A percentile compares a stretch with the other conserved stretches of the same genome.
Evolutionary conservation across 352 stramenopile genomes (phyloP).

Genomic region (Phytophthora capsici): DNA sequence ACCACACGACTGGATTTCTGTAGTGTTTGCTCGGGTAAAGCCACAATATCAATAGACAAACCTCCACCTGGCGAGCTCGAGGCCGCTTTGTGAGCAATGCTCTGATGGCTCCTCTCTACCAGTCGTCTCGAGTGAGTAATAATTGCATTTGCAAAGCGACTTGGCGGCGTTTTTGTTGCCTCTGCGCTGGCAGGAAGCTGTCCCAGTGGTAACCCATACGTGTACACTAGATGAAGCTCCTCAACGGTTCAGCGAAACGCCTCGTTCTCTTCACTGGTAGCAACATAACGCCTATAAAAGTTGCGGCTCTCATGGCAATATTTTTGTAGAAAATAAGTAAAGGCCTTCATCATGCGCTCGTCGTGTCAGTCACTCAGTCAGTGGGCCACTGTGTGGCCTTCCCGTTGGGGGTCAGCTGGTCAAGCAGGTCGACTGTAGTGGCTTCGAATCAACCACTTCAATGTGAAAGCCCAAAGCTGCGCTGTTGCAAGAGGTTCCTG

Average conservation of each 20-base stretch:
- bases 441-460: not conserved
- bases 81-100: slow-evolving; percentile 15
- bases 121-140: slow-evolving; percentile 6
- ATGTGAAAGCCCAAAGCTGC: too few relatives aligned
- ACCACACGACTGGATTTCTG: too few relatives aligned
- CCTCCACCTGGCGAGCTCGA: slow-evolving; percentile 2
- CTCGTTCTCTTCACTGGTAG: not conserved
- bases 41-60: slow-evolving; percentile 1
- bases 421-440: not conserved
- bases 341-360: slow-evolving; percentile 6
- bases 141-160: not conserved
- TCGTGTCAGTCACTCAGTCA: slow-evolving; percentile 7
- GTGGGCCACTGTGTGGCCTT: too few relatives aligned
- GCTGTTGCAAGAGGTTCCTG: too few relatives aligned
- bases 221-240: not conserved
- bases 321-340: not conserved
- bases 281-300: too few relatives aligned
- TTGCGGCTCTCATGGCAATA: too few relatives aligned
- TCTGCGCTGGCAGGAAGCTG: not conserved
- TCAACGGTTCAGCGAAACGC: slow-evolving; percentile 4
- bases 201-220: not conserved
- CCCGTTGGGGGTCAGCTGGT: not conserved
- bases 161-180: slow-evolving; percentile 1
- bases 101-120: slow-evolving; percentile 13
- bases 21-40: too few relatives aligned